These are phyloP conservation scores for Suhomyces taliae DNA, from an alignment of 1,139 yeast genomes.

Conservation along the genomic window DNA sequence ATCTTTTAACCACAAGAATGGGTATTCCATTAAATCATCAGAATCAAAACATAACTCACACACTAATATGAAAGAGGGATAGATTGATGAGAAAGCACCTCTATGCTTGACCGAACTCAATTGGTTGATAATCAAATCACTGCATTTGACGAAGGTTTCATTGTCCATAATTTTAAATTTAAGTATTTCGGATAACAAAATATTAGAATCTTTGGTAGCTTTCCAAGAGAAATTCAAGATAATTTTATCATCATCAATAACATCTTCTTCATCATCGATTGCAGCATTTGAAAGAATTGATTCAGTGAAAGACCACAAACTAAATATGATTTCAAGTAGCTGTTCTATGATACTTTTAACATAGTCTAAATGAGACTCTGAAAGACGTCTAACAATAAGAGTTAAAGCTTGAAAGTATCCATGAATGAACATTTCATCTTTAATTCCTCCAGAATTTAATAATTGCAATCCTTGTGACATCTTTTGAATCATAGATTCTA, in stretches of 20 bases:
- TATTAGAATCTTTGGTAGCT: conserved; percentile 74
- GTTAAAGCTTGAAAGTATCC: conserved; percentile 63
- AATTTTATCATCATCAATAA: conserved; percentile 43
- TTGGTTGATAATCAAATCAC: conserved; percentile 58
- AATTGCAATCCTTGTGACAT: conserved; percentile 25
- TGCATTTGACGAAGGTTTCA: conserved; percentile 17
- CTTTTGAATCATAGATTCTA: conserved; percentile 30
- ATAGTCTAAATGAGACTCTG: conserved; percentile 1
- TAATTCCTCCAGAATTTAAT: conserved; percentile 23
- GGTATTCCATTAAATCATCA: conserved; percentile 36
- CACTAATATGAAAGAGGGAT: conserved; percentile 71
- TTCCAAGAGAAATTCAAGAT: conserved; percentile 80
- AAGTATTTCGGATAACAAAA: conserved; percentile 49
- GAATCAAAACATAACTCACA: conserved; percentile 50
- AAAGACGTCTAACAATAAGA: conserved; percentile 28
- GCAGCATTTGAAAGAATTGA: conserved; percentile 51
- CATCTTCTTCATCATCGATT: conserved; percentile 35
- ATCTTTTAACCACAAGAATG: conserved; percentile 51
- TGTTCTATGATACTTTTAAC: conserved; percentile 5
- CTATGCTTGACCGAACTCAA: conserved; percentile 76
- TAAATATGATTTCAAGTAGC: conserved; percentile 18
- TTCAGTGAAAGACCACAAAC: conserved; percentile 56
- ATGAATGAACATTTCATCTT: conserved; percentile 39
- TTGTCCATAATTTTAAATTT: conserved; percentile 1
- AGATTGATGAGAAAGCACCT: conserved; percentile 87